phyloP scores from a whole-genome alignment of 345 rosid genomes.

The Streptanthus diversifolius region DNA sequence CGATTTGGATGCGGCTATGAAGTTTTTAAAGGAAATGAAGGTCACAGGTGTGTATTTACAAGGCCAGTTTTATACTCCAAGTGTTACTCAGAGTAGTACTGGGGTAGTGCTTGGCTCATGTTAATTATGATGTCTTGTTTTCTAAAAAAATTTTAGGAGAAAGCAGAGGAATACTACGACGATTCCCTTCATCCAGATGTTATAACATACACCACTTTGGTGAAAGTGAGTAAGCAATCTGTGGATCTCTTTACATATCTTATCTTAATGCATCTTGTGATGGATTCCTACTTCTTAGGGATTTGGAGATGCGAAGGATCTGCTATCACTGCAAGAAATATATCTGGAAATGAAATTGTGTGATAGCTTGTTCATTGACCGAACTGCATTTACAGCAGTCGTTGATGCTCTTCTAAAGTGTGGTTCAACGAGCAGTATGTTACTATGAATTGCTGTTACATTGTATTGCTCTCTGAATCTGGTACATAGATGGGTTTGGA shows the following conservation, averaged over 20 bases:
- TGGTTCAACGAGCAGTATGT: conserved; percentile 55
- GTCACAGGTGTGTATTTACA: conserved; percentile 52
- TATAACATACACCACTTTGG: conserved; percentile 61
- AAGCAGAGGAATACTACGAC: conserved; percentile 33
- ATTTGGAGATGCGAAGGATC: conserved; percentile 52
- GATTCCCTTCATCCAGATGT: conserved; percentile 49
- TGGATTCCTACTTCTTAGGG: conserved; percentile 42
- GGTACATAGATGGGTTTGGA: background rate
- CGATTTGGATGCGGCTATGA: conserved; percentile 57
- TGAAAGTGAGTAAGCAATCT: conserved; percentile 43
- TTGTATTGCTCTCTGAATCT: conserved; percentile 1
- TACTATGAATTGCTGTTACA: conserved; percentile 7
- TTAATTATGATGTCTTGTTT: conserved; percentile 10
- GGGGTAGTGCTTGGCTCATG: conserved; percentile 23
- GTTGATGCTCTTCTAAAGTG: conserved; percentile 65
- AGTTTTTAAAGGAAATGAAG: conserved; percentile 72
- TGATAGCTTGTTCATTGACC: conserved; percentile 47
- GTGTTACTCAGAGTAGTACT: conserved; percentile 33
- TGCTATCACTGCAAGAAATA: conserved; percentile 44
- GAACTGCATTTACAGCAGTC: conserved; percentile 60
- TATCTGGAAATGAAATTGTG: conserved; percentile 54
- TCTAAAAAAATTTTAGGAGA: conserved; percentile 41
- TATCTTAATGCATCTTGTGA: background rate
- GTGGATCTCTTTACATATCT: conserved; percentile 2
- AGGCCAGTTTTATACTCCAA: conserved; percentile 53